These are phyloP conservation scores for Eutypa lata DNA, from an alignment of 2,329 filamentous ascomycete genomes.

Conservation along the genomic window DNA sequence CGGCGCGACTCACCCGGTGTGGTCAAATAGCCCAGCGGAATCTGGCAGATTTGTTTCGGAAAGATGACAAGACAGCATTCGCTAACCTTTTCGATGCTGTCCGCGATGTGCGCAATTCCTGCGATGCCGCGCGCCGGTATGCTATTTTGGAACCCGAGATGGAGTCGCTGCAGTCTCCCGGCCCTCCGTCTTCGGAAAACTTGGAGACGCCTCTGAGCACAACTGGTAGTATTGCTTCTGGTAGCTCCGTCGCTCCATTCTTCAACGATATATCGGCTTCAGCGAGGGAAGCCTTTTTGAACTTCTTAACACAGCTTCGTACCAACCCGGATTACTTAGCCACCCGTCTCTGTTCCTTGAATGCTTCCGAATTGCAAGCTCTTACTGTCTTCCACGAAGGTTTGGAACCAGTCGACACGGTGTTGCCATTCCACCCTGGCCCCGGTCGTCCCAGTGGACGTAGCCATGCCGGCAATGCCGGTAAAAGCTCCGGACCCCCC, in stretches of 20 bases:
- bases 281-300: conserved; percentile 71
- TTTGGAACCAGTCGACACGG: conserved; percentile 78
- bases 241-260: conserved; percentile 48
- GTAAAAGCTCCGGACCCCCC: conserved; percentile 42
- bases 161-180: conserved; percentile 54
- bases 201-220: conserved; percentile 46
- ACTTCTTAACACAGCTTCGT: conserved; percentile 77
- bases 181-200: conserved; percentile 48
- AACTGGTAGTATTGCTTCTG: conserved; percentile 31
- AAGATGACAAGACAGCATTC: conserved; percentile 77
- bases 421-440: conserved; percentile 72
- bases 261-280: conserved; percentile 72
- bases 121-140: conserved; percentile 68
- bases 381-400: conserved; percentile 76
- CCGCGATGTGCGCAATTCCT: conserved; percentile 75
- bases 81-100: conserved; percentile 72
- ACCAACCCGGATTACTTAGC: conserved; percentile 87
- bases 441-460: conserved; percentile 51
- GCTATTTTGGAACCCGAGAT: conserved; percentile 71
- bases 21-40: conserved; percentile 73
- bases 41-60: conserved; percentile 73
- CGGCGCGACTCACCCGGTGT: conserved; percentile 69
- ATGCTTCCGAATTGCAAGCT: conserved; percentile 70
- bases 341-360: conserved; percentile 73
- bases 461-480: conserved; percentile 42